Base-by-base conservation (phyloP, 1,284 basidiomycete genomes). In the Ganoderma boninense region DNA sequence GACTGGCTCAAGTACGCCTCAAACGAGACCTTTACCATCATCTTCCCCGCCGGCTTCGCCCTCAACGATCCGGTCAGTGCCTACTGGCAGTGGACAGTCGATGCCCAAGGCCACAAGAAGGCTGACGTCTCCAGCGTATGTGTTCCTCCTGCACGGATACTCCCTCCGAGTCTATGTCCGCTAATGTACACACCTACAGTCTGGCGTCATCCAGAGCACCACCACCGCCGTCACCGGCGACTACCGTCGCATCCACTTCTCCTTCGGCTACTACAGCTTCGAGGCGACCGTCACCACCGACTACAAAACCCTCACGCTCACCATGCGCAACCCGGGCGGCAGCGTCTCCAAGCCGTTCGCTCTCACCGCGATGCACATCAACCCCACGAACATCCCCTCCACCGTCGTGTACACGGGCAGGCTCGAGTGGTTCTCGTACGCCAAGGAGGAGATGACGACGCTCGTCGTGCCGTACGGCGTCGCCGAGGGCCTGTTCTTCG, bases 381-480 rank as follows among this genome's bases (percentile, higher is more conserved):
- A 66, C 29, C n/a, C 14, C 2, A 10, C 56, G 32, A 32, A 23
- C 49, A 52, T 66, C 38, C 56, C 42, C 10, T 66, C 54, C 2
- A 42, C 43, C 2, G 38, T 23, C 8, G 67, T 69, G 26, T 69
- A 35, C 56, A 65, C 63, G 43, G 63, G 67, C 23, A 62, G 23
- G 67, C 62, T 69, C 26, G 60, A 59, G 29, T 65, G 23, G 29
- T 46, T 20, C 16, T 43, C 13, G 20, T 65, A 69, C 38, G 67
- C 67, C 11, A 40, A 32, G 23, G 35, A 54, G 32, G 67, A 69
- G 67, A 65, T 69, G 67, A 46, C 60, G 40, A 65, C 67, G 20
- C 62, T 69, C 67, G 67, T 65, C 42, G 32, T 65, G 13, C 63
- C 67, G n/a, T 29, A 40, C 38, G 67, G 67, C 56, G 43, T 69